Conservation (phyloP, 2,329 filamentous ascomycete species). For the Aphanoascus verrucosus region DNA sequence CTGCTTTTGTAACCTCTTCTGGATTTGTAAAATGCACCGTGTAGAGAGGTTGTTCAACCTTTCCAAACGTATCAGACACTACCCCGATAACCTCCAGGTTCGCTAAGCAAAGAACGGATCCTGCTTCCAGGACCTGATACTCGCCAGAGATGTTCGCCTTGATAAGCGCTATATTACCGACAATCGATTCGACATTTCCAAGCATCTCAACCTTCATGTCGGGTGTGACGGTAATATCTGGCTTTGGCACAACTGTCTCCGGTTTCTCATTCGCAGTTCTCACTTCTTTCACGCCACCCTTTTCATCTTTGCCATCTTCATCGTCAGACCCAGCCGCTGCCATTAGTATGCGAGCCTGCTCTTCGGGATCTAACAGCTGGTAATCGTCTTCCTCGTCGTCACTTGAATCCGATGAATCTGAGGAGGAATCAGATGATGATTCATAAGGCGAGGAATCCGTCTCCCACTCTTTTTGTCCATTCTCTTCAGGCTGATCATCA, state of each 20-base stretch:
- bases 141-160: conserved; percentile 69
- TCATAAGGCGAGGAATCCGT: conserved; percentile 65
- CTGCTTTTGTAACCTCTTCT: conserved; percentile 56
- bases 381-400: conserved; percentile 52
- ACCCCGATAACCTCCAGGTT: conserved; percentile 68
- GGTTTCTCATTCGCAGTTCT: conserved; percentile 70
- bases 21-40: conserved; percentile 63
- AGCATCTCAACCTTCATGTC: conserved; percentile 68
- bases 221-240: conserved; percentile 64
- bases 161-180: conserved; percentile 69
- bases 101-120: conserved; percentile 69
- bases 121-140: conserved; percentile 72
- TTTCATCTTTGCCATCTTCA: conserved; percentile 53
- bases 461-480: conserved; percentile 65
- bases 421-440: conserved; percentile 43
- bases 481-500: conserved; percentile 15
- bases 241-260: conserved; percentile 57
- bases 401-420: conserved; percentile 53
- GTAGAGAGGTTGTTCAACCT: conserved; percentile 78
- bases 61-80: conserved; percentile 75
- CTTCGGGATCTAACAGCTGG: conserved; percentile 65
- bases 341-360: conserved; percentile 78
- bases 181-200: conserved; percentile 62
- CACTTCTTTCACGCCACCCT: conserved; percentile 41
- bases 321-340: conserved; percentile 67